phyloP scores from a whole-genome alignment of 352 stramenopile genomes.

The Globisporangium abappressorium region DNA sequence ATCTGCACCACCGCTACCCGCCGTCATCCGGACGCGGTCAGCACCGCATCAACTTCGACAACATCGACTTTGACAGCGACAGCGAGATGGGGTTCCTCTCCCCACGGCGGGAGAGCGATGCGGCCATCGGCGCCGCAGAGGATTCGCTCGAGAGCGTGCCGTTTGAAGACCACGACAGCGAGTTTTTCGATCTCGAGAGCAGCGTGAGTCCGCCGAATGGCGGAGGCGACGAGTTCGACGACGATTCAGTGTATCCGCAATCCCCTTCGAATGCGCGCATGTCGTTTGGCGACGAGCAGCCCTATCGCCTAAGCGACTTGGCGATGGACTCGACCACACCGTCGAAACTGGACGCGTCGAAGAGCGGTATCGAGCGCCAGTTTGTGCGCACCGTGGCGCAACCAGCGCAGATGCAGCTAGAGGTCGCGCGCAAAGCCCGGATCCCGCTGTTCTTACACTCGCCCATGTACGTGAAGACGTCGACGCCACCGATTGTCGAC shows the following conservation, averaged over 20 bases:
- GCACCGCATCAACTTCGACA: conserved; percentile 53
- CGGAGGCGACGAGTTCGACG: conserved; percentile 14
- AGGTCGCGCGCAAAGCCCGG: conserved; percentile 75
- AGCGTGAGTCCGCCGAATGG: conserved; percentile 20
- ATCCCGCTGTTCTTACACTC: conserved; percentile 86
- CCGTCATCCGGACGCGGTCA: conserved; percentile 50
- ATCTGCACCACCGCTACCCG: conserved; percentile 17
- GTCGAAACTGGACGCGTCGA: conserved; percentile 51
- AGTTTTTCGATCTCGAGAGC: conserved; percentile 56
- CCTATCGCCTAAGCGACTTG: conserved; percentile 13
- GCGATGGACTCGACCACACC: conserved; percentile 18
- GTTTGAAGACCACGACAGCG: conserved; percentile 45
- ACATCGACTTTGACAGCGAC: conserved; percentile 44
- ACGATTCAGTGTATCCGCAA: conserved; percentile 19
- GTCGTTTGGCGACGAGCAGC: conserved; percentile 9
- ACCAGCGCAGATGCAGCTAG: conserved; percentile 84
- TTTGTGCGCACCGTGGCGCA: conserved; percentile 68
- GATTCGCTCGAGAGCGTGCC: conserved; percentile 49
- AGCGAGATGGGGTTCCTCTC: conserved; percentile 48
- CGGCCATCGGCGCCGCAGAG: conserved; percentile 18
- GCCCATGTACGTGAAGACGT: conserved; percentile 84
- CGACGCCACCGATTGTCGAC: conserved; percentile 52
- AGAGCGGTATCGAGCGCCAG: conserved; percentile 57
- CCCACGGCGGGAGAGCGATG: conserved; percentile 18
- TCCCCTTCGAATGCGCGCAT: conserved; percentile 11